phyloP scores from a whole-genome alignment of 495 filamentous ascomycete species.

The Achaetomiella virescens region DNA sequence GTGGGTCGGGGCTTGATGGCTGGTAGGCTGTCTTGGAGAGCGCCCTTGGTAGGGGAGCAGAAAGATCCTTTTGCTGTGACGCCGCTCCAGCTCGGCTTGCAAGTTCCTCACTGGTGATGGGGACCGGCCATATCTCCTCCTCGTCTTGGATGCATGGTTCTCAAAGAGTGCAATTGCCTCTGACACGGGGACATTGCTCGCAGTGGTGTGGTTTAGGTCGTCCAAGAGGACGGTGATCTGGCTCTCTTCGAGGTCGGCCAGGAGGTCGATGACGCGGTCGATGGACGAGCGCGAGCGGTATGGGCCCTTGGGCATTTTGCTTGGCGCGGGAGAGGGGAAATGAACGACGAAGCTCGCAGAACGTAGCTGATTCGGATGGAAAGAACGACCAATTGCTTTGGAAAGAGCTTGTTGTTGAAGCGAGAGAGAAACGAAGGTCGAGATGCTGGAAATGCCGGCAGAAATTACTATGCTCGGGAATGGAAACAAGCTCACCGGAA shows the following conservation, averaged over 20 bases:
- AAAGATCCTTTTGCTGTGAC: constrained; percentile 33
- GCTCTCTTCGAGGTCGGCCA: constrained; percentile 32
- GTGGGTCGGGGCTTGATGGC: neutral
- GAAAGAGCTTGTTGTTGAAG: constrained; percentile 1
- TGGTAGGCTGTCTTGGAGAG: constrained; percentile 8
- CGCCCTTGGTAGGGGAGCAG: constrained; percentile 15
- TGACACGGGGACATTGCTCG: constrained; percentile 35
- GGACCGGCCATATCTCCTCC: constrained; percentile 19
- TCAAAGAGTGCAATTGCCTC: constrained; percentile 34
- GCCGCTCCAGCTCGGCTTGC: constrained; percentile 30
- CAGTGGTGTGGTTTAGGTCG: constrained; percentile 33
- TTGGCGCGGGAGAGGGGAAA: neutral
- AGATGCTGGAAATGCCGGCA: neutral
- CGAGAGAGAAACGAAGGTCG: constrained; percentile 10
- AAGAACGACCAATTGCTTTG: constrained; percentile 11
- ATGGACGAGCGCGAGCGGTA: constrained; percentile 32
- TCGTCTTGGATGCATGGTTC: constrained; percentile 15
- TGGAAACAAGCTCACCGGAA: neutral
- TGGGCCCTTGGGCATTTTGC: constrained; percentile 31
- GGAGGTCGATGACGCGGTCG: constrained; percentile 36
- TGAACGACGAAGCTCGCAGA: neutral
- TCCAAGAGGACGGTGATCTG: constrained; percentile 32
- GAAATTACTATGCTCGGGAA: constrained; percentile 5
- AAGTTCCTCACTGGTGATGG: constrained; percentile 29
- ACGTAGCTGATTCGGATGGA: neutral